These are phyloP conservation scores for Candida silvicultrix DNA, from an alignment of 805 yeast genomes.

Conservation along the genomic window DNA sequence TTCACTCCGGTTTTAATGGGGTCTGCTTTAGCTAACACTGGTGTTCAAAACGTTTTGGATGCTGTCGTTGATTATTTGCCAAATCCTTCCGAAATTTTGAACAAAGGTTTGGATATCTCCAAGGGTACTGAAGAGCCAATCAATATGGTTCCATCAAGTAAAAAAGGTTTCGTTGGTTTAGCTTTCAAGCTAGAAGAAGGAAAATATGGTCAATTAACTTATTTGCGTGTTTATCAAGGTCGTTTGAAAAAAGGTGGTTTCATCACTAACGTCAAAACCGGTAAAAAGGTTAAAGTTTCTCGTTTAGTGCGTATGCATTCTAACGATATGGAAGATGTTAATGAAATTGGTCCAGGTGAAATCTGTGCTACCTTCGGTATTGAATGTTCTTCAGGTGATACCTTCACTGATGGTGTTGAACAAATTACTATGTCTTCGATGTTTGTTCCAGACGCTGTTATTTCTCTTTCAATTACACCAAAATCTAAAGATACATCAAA, in stretches of 20 bases:
- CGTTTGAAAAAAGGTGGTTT: constrained; percentile 83
- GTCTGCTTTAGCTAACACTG: constrained; percentile 94
- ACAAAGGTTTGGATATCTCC: constrained; percentile 77
- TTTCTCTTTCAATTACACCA: constrained; percentile 86
- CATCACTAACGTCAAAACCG: constrained; percentile 84
- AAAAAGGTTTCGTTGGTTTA: constrained; percentile 84
- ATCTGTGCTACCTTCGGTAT: constrained; percentile 99
- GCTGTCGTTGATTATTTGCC: constrained; percentile 96
- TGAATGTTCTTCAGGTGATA: constrained; percentile 98
- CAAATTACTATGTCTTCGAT: constrained; percentile 91
- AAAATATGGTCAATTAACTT: constrained; percentile 94
- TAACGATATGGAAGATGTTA: constrained; percentile 97
- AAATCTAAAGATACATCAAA: constrained; percentile 80
- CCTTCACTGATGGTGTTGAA: constrained; percentile 81
- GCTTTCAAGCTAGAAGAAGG: constrained; percentile 99
- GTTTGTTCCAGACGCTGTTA: constrained; percentile 99
- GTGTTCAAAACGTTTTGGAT: constrained; percentile 92
- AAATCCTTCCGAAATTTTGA: constrained; percentile 87
- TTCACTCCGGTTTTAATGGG: constrained; percentile 99
- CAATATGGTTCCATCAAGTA: constrained; percentile 63
- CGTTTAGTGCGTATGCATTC: constrained; percentile 98
- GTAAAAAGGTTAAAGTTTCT: constrained; percentile 88
- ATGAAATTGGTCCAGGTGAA: constrained; percentile 95
- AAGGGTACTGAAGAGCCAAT: constrained; percentile 57
- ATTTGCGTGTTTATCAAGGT: constrained; percentile 96